Conservation (phyloP, 495 filamentous ascomycete genomes). For the Trichocladium uniseriatum region DNA sequence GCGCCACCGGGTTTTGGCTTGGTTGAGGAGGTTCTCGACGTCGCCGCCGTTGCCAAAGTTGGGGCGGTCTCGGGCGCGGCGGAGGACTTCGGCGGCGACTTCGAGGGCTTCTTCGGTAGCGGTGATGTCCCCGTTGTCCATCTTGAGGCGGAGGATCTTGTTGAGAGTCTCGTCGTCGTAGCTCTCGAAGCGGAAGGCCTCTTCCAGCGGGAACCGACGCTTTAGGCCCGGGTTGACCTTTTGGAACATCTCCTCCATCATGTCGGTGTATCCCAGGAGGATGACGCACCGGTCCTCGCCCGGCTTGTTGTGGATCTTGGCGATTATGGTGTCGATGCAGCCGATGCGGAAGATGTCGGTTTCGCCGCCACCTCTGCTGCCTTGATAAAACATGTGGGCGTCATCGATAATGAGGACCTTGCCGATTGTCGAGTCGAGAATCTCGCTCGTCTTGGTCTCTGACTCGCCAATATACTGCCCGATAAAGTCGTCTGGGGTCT, state of each 20-base stretch:
- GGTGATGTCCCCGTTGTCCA: slow-evolving; percentile 34
- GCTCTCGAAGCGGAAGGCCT: slow-evolving; percentile 59
- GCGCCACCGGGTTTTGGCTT: slow-evolving; percentile 49
- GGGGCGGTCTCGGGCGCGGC: slow-evolving; percentile 38
- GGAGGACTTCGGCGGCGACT: slow-evolving; percentile 37
- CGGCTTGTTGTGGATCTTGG: slow-evolving; percentile 60
- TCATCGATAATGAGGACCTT: slow-evolving; percentile 70
- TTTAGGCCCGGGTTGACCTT: slow-evolving; percentile 63
- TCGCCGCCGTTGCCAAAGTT: slow-evolving; percentile 51
- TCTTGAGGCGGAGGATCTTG: slow-evolving; percentile 47
- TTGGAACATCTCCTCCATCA: slow-evolving; percentile 64
- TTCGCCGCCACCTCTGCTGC: neutral
- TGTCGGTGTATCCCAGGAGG: slow-evolving; percentile 59
- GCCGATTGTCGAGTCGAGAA: slow-evolving; percentile 52
- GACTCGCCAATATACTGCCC: slow-evolving; percentile 52
- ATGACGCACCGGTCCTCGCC: slow-evolving; percentile 67
- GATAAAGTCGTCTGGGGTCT: slow-evolving; percentile 61
- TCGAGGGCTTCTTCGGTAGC: slow-evolving; percentile 32
- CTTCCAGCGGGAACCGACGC: slow-evolving; percentile 52
- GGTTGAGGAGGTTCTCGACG: slow-evolving; percentile 52
- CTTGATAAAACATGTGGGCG: slow-evolving; percentile 40
- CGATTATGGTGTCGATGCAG: slow-evolving; percentile 62
- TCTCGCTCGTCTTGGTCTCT: slow-evolving; percentile 56
- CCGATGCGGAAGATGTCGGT: slow-evolving; percentile 48
- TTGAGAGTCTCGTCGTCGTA: slow-evolving; percentile 47